phyloP scores from a whole-genome alignment of 192 early-diverging fungal species.

The Linnemannia zychae region DNA sequence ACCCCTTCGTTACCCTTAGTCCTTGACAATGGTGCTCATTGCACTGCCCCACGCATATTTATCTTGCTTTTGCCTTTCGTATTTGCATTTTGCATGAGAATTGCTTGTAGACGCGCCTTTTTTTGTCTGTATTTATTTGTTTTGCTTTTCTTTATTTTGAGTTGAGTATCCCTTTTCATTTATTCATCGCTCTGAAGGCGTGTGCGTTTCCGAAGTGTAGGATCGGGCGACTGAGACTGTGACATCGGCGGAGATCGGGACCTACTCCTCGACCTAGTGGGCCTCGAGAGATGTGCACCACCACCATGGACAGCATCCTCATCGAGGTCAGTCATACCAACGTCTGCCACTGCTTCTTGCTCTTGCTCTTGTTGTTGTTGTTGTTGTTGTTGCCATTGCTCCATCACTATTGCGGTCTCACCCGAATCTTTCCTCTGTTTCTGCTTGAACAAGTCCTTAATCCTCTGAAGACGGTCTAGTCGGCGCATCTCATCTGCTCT shows the following conservation, averaged over 20 bases:
- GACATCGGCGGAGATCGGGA: conserved; percentile 17
- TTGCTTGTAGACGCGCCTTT: no score
- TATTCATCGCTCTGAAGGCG: not conserved
- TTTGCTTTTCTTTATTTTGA: not conserved
- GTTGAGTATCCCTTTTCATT: not conserved
- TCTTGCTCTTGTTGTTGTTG: not conserved
- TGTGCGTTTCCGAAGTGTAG: not conserved
- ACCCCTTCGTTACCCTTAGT: not conserved
- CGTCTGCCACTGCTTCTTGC: not conserved
- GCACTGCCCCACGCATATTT: not conserved
- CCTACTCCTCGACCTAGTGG: conserved; percentile 7
- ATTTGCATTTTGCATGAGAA: not conserved
- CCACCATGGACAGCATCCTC: not conserved
- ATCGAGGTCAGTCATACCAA: not conserved
- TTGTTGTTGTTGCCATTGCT: not conserved
- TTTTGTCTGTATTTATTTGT: no score
- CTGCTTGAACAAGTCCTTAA: conserved; percentile 32
- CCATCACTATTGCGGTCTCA: not conserved
- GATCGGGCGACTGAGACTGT: conserved; percentile 7
- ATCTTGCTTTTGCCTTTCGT: not conserved
- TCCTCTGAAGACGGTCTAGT: conserved; percentile 35
- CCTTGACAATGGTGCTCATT: not conserved
- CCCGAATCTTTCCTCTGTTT: conserved; percentile 17
- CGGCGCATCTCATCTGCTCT: conserved; percentile 34
- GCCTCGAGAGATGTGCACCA: not conserved